Conservation (phyloP, 1,284 basidiomycete genomes). For the Fomitopsis pinicola region DNA sequence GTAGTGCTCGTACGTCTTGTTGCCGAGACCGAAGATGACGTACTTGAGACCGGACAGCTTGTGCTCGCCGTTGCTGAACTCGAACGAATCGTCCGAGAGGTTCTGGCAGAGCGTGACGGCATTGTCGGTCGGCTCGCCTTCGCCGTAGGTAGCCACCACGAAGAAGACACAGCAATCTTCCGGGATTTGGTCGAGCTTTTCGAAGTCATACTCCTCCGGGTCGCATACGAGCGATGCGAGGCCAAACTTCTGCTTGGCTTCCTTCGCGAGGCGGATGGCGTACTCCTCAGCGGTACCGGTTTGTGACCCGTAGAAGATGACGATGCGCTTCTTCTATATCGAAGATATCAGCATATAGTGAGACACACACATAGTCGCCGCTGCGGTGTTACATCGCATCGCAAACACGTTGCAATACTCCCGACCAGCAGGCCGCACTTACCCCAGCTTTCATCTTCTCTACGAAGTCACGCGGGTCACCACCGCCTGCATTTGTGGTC, state of each 20-base stretch:
- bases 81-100: slow-evolving; percentile 80
- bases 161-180: slow-evolving; percentile 87
- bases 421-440: slow-evolving; percentile 31
- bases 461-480: slow-evolving; percentile 86
- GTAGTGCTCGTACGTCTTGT: slow-evolving; percentile 95
- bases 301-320: slow-evolving; percentile 96
- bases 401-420: neutral
- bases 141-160: slow-evolving; percentile 97
- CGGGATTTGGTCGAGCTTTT: slow-evolving; percentile 89
- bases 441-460: slow-evolving; percentile 88
- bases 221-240: slow-evolving; percentile 92
- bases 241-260: slow-evolving; percentile 92
- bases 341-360: slow-evolving; percentile 10
- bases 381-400: neutral
- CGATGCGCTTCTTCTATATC: slow-evolving; percentile 85
- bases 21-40: slow-evolving; percentile 93
- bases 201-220: slow-evolving; percentile 97
- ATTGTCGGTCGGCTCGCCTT: slow-evolving; percentile 98
- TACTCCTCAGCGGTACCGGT: slow-evolving; percentile 97
- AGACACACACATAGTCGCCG: neutral
- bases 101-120: slow-evolving; percentile 95
- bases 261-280: slow-evolving; percentile 88
- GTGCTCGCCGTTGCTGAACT: slow-evolving; percentile 79
- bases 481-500: slow-evolving; percentile 44
- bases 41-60: slow-evolving; percentile 88